Percentiles rank a stretch among this genome's conserved stretches.
Conservation (phyloP, 169 alveolate genomes). For the Amoebophrya sp. region DNA sequence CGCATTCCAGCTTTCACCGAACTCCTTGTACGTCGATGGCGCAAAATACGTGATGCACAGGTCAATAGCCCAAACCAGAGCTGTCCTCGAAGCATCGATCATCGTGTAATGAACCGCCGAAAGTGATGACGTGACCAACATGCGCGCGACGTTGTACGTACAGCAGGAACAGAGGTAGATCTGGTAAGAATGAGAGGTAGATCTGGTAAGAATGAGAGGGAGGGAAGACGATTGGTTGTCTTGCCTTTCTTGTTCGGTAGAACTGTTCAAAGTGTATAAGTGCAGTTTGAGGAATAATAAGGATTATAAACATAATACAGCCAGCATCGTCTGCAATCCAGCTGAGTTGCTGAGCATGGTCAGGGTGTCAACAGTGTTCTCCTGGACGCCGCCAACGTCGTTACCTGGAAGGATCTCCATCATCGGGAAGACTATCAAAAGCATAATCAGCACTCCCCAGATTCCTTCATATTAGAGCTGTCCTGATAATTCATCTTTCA, state of each 20-base stretch:
- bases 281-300: too few relatives aligned
- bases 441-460: constrained; percentile 8
- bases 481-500: neutral
- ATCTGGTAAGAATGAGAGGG: too few relatives aligned
- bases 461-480: constrained; percentile 1
- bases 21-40: neutral
- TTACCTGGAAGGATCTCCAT: neutral
- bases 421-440: neutral
- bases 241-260: too few relatives aligned
- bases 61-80: constrained; percentile 27
- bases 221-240: too few relatives aligned
- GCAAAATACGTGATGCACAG: constrained; percentile 23
- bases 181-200: neutral
- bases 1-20: constrained; percentile 28
- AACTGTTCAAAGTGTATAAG: too few relatives aligned
- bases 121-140: neutral
- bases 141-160: constrained; percentile 34
- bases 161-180: constrained; percentile 11
- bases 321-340: neutral
- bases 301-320: too few relatives aligned
- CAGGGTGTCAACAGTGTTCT: constrained; percentile 1
- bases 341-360: constrained; percentile 10
- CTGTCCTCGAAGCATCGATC: constrained; percentile 28
- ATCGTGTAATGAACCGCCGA: constrained; percentile 29
- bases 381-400: constrained; percentile 21